Evolutionary conservation across 306 rosid genomes (phyloP), one percentile per base, ranked within the genome.

Genomic region (Inga leiocalycina): DNA sequence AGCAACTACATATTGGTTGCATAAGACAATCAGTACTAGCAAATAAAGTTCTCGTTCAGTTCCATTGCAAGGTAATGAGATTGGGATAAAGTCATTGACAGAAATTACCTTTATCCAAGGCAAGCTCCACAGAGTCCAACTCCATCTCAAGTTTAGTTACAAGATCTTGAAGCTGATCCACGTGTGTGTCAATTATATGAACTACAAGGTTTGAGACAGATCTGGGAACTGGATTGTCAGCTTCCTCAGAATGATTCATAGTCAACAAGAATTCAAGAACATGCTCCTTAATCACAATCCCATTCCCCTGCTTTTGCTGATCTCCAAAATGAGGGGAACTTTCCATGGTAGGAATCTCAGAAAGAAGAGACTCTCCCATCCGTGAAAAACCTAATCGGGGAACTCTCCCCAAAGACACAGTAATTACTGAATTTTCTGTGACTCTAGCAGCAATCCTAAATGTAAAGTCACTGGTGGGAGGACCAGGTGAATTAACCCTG

Each of bases 171-270:
- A 96, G 93, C 83, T 96, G 99, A 84, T 96, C 99, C 76, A 96
- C 90, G 43, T 94, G 97, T 2, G 99, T 92, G 81, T 96, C 99
- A 80, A 96, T 86, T 75, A 96, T 89, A 80, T 96, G 99, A 83
- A 96, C 97, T 30, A 92, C 89, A 3, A 96, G 98, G 80, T 94
- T 90, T 14, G 99, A 91, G 68, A 89, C 88, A 46, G 99, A 93
- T 80, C 79, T 90, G 8, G 99, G 98, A 79, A 96, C 97, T 5
- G 97, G 97, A 86, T 94, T 94, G 85, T 96, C 98, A 9, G 98
- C 97, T 87, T 96, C 98, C 90, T 94, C 97, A 11, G 98, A 96
- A 85, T 96, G 99, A 87, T 96, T 96, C 98, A 92, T 94, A 17
- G 96, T 96, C 92, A 93, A 84, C 51, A 96, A 87, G 80, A 96